Base-by-base conservation (phyloP, 805 yeast species). In the Yarrowia hollandica region DNA sequence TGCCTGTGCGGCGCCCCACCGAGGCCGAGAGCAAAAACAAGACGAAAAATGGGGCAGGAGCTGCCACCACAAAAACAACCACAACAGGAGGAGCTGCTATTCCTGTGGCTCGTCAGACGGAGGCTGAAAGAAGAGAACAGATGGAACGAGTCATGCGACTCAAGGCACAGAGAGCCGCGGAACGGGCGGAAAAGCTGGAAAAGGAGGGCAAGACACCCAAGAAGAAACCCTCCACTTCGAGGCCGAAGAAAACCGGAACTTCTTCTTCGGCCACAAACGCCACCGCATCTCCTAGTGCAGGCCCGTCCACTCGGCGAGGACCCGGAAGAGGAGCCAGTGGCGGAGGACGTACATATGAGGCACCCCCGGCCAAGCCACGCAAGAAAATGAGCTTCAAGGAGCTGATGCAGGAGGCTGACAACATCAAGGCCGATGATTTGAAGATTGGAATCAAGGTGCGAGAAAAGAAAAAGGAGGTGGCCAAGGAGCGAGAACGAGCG, bases 391-490 rank as follows among this genome's bases (percentile, higher is more conserved):
- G 83, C 15, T 86, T 85, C 67, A 78, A 77, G 59, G 88, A 87
- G 41, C 75, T 86, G 57, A 82, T 86, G 87, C 81, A 81, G 66
- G 81, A 82, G 67, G 94, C 92, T 0, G 79, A 79, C 12, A 71
- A 73, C 11, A 79, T 86, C 1, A 87, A 85, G 66, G 74, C 77
- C 23, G 77, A 68, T 62, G 77, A 75, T 67, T 74, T 74, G 66
- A 80, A 74, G 46, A 69, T 68, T 64, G 75, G 68, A 60, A 76
- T 66, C 71, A 80, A 73, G 60, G 68, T 73, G 15, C 60, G 60
- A 8, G 55, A 58, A 15, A 63, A 62, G 23, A 37, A 22, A 22
- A 61, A 16, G 56, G 25, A 28, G 31, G 19, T 12, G 33, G 39
- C 39, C 34, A 56, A 48, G 37, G 62, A 60, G 26, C 19, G 61